Base-by-base conservation (phyloP, 2,329 filamentous ascomycete genomes). In the Xylariaceae sp. region DNA sequence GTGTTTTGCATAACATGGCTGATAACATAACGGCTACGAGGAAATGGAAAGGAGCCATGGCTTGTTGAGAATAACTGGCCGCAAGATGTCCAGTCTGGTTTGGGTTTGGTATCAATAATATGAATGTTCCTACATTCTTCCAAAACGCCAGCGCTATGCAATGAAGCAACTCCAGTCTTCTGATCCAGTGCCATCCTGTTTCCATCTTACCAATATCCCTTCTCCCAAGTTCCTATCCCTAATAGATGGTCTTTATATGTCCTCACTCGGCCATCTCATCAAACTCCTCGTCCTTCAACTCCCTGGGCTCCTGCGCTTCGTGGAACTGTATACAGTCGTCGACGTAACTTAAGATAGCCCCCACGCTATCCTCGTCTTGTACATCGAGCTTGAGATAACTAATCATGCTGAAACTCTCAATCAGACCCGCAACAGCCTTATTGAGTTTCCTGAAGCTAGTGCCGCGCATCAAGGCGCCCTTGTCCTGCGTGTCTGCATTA, bases 341-440 rank as follows among this genome's bases (percentile, higher is more conserved):
- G 65, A 84, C 74, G 68, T 80, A 82, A 64, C 82, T 83, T 68
- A 83, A 74, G 63, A 86, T 79, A 77, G 78, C 87, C 1, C 84
- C 88, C 3, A 98, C 87, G 70, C 94, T 98, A 68, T 98, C 92
- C 76, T 98, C 94, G 68, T 96, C 88, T 64, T 95, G 90, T 24
- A 88, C 89, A 70, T 98, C 91, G 40, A 98, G 80, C 77, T 93
- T 91, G 55, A 97, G 80, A 72, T 96, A 99, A 44, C 91, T 96
- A 11, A 99, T 91, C 91, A 99, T 96, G 77, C 92, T 96, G 77
- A 97, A 99, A 74, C 92, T 95, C 74, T 98, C 95, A 64, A 99
- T 96, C 63, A 99, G 79, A 50, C 90, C 86, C 1, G 91, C 95
- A 4, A 99, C 94, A 0, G 94, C 94, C 60, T 86, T 85, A 72